Conservation (phyloP, 495 filamentous ascomycete genomes). For the Xylaria sp. region DNA sequence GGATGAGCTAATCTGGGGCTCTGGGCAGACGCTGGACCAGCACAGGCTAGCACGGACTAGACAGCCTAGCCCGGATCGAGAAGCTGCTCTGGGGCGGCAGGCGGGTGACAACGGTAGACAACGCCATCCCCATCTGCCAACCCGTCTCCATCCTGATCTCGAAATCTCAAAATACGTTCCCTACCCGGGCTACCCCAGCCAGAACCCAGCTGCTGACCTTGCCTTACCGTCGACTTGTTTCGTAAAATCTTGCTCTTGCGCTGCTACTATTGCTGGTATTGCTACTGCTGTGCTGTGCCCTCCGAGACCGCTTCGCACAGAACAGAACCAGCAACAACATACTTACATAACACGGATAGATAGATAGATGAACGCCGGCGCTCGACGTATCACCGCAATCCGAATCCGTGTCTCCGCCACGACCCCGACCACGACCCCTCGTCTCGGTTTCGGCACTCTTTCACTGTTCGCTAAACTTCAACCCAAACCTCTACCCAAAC, state of each 20-base stretch:
- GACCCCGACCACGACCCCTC: slow-evolving; percentile 30
- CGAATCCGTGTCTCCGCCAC: slow-evolving; percentile 18
- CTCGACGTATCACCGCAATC: slow-evolving; percentile 20
- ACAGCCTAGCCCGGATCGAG: slow-evolving; percentile 12
- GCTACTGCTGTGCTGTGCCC: background rate
- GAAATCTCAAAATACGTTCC: background rate
- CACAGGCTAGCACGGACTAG: background rate
- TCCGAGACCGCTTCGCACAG: slow-evolving; percentile 20
- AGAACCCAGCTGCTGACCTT: background rate
- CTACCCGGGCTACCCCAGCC: slow-evolving; percentile 1
- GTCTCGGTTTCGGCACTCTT: slow-evolving; percentile 8
- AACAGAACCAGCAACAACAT: background rate
- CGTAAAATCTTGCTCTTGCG: background rate
- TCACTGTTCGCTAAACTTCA: background rate
- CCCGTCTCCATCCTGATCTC: background rate
- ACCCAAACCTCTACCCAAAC: background rate
- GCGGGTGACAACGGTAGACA: background rate
- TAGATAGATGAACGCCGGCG: slow-evolving; percentile 23
- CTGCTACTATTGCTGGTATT: background rate
- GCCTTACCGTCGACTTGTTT: background rate
- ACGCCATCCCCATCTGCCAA: slow-evolving; percentile 3
- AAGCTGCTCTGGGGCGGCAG: slow-evolving; percentile 6
- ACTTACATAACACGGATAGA: background rate
- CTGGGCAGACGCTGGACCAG: no score
- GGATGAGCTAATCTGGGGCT: slow-evolving; percentile 9